phyloP scores from a whole-genome alignment of 352 stramenopile genomes.

The Pythium utonaiense region DNA sequence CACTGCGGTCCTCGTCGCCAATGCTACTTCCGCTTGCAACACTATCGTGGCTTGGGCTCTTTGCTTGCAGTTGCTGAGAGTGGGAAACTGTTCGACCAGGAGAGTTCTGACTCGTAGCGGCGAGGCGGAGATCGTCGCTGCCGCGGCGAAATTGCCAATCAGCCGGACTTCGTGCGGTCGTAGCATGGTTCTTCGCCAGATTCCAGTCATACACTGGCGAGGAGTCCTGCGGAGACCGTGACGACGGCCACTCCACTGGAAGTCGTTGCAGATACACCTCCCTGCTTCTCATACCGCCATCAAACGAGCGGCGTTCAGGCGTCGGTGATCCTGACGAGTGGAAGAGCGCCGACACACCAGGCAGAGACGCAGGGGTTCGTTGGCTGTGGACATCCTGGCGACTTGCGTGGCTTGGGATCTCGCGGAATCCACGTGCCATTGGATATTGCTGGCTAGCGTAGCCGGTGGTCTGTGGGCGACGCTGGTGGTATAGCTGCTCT shows the following conservation, averaged over 20 bases:
- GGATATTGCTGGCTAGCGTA: not conserved
- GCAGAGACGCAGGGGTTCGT: slow-evolving; percentile 1
- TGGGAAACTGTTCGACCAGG: not conserved
- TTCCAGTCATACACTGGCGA: not conserved
- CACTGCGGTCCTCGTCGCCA: slow-evolving; percentile 5
- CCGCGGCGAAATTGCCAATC: not conserved
- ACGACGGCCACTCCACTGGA: not conserved
- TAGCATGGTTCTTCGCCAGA: no score
- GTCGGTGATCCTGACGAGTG: slow-evolving; percentile 3
- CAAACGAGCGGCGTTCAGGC: not conserved
- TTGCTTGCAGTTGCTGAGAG: not conserved
- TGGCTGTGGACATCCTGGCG: not conserved
- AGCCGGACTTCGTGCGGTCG: no score
- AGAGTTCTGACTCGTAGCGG: not conserved
- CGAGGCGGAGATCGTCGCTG: not conserved
- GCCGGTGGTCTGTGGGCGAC: not conserved
- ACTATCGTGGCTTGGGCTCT: slow-evolving; percentile 1
- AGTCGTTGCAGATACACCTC: not conserved
- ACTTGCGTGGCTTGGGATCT: not conserved
- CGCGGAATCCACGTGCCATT: not conserved
- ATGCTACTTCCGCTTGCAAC: not conserved
- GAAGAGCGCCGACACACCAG: slow-evolving; percentile 12
- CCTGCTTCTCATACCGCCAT: not conserved
- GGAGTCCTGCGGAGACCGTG: not conserved
- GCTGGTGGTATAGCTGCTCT: not conserved